Base-by-base conservation (phyloP, 495 filamentous ascomycete species). In the Rusavskia elegans region DNA sequence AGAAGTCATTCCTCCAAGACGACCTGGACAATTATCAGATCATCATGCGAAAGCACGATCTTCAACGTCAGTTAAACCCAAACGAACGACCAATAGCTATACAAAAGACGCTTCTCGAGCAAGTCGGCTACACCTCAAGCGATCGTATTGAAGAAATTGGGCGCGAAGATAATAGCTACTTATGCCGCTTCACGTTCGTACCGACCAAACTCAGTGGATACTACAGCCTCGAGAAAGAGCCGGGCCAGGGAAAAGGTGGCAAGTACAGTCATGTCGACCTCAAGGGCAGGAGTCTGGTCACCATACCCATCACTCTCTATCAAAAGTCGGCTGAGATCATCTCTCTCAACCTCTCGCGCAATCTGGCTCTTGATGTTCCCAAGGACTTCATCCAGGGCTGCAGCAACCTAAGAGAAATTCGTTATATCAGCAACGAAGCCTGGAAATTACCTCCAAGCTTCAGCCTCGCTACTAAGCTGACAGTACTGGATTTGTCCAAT, bases 301-400 rank as follows among this genome's bases (percentile, higher is more conserved):
- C 92, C 3, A 99, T 99, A 44, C 92, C 92, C 9, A 95, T 97
- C 56, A 79, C 80, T 3, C 78, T 99, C 13, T 97, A 97, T 63
- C 85, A 87, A 56, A 93, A 85, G 65, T 83, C 89, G 1, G 72
- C 79, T 11, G 92, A 97, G 56, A 97, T 99, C 55, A 90, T 95
- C 49, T 93, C 87, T 8, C 72, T 99, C 32, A 96, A 97, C 60
- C 69, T 99, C 27, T 96, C 90, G 0, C 74, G 82, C 21, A 99
- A 99, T 57, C 75, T 96, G 16, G 87, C 87, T 1, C 73, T 99
- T 44, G 87, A 96, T 63, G 79, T 99, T 14, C 92, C 92, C 1
- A 87, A 86, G 61, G 92, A 99, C 65, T 99, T 99, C 66, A 90
- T 99, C 46, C 87, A 94, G 61, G 81, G 85, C 40, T 99, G 93